Percentiles rank a stretch among this genome's conserved stretches.
phyloP scores from a whole-genome alignment of 108 stramenopile genomes.

The Nannochloropsis salina region DNA sequence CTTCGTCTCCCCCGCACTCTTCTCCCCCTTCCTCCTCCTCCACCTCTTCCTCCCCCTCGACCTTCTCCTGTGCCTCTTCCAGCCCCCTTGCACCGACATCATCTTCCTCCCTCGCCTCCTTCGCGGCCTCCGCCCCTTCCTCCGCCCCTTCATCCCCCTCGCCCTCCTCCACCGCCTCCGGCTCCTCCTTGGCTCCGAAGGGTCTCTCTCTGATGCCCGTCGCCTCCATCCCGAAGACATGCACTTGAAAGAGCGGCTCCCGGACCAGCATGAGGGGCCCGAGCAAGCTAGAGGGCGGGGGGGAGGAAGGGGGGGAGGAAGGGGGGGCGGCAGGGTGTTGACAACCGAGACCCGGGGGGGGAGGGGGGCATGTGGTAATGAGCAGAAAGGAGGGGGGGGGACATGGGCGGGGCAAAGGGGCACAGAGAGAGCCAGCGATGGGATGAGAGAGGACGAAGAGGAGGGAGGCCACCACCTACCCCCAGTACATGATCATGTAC shows the following conservation, averaged over 20 bases:
- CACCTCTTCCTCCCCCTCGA: neutral
- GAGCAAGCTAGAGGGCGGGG: neutral
- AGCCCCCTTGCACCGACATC: neutral
- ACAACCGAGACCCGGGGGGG: neutral
- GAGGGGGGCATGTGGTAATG: neutral
- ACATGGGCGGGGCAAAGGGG: neutral
- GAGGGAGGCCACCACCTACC: neutral
- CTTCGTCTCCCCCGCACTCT: neutral
- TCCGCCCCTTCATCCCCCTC: neutral
- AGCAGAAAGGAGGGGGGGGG: neutral
- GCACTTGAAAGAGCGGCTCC: neutral
- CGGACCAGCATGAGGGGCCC: neutral
- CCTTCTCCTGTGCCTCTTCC: neutral
- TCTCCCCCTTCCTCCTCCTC: neutral
- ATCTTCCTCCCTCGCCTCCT: neutral
- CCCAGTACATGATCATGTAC: slow-evolving; percentile 20
- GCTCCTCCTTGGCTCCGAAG: neutral
- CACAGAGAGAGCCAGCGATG: neutral
- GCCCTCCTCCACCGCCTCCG: neutral
- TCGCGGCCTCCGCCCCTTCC: neutral
- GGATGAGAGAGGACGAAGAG: neutral
- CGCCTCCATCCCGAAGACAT: neutral
- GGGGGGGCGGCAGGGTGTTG: neutral
- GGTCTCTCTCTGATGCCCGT: neutral
- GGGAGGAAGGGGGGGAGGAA: neutral